Base-by-base conservation (phyloP, 2,329 filamentous ascomycete genomes). In the Aspergillus jensenii region DNA sequence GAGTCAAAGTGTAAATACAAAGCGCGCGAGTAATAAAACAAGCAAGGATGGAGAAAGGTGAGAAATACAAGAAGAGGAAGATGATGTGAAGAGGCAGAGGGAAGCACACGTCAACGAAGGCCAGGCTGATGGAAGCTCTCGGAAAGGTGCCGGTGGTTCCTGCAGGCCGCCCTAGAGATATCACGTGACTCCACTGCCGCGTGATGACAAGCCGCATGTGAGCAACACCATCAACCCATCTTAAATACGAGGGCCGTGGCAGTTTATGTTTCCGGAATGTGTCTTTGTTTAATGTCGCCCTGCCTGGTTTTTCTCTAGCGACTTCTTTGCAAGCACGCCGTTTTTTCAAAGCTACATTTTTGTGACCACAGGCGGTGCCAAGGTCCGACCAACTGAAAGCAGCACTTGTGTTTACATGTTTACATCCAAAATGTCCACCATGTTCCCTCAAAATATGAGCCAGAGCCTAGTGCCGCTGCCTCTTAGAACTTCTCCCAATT, bases 61-160 rank as follows among this genome's bases (percentile, higher is more conserved):
- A n/a, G 35, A 12, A 58, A 43, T 48, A 58, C 27, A 56, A 40
- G 40, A 44, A 31, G 27, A 17, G 15, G 23, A 53, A 58, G 45
- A 33, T 44, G 35, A 43, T 50, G 40, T 33, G 39, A 40, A 53
- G 37, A 55, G 56, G 17, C 48, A 50, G 59, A 62, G 23, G 62
- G 35, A 67, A 62, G 59, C 68, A 72, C 69, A 72, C 69, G 69
- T 72, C 69, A 72, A 71, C 62, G 67, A 56, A 46, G 40, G 55
- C 51, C 51, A 55, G 61, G 60, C 59, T 57, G 61, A 61, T 49
- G 57, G 60, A 65, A 68, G 69, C 68, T 69, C 64, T 65, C 62
- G 62, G 49, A 65, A 64, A 62, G 64, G 60, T 59, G 53, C 54
- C 58, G 44, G 44, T 69, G 67, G 67, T 65, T 64, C 60, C 65